phyloP scores from a whole-genome alignment of 75 land plant species.

The Larix kaempferi region DNA sequence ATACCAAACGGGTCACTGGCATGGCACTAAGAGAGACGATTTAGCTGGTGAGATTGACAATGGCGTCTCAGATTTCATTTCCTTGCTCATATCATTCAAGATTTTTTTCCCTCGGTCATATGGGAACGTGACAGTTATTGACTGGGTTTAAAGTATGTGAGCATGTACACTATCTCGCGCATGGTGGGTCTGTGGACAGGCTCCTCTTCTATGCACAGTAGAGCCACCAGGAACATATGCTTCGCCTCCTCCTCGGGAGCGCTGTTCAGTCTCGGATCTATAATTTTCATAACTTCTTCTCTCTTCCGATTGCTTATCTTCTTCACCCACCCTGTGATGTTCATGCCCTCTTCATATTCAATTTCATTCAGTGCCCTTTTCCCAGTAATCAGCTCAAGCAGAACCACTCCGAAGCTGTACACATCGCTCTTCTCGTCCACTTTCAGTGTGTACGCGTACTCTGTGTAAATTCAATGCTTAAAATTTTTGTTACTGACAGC shows the following conservation, averaged over 20 bases:
- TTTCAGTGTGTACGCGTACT: slow-evolving; percentile 53
- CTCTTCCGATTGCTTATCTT: slow-evolving; percentile 1
- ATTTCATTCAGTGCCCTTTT: slow-evolving; percentile 34
- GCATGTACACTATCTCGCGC: slow-evolving; percentile 50
- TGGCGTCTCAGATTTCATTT: no score
- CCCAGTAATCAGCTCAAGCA: slow-evolving; percentile 54
- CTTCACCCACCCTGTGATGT: slow-evolving; percentile 47
- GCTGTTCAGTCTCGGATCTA: slow-evolving; percentile 1
- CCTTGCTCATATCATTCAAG: no score
- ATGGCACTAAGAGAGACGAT: no score
- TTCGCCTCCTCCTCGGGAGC: slow-evolving; percentile 27
- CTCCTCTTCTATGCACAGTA: slow-evolving; percentile 38
- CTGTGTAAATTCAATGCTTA: slow-evolving; percentile 18
- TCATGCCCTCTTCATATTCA: slow-evolving; percentile 42
- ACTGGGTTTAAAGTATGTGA: slow-evolving; percentile 23
- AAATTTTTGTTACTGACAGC: no score
- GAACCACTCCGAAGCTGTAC: slow-evolving; percentile 63
- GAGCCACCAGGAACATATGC: slow-evolving; percentile 41
- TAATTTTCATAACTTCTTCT: slow-evolving; percentile 8
- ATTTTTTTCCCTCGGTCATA: no score
- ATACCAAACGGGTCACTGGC: no score
- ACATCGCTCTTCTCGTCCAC: slow-evolving; percentile 67
- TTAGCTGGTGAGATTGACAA: no score
- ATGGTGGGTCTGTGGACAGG: slow-evolving; percentile 49
- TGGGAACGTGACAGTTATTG: no score